phyloP scores from a whole-genome alignment of 129 eudicot genomes.

The Tagetes patula region DNA sequence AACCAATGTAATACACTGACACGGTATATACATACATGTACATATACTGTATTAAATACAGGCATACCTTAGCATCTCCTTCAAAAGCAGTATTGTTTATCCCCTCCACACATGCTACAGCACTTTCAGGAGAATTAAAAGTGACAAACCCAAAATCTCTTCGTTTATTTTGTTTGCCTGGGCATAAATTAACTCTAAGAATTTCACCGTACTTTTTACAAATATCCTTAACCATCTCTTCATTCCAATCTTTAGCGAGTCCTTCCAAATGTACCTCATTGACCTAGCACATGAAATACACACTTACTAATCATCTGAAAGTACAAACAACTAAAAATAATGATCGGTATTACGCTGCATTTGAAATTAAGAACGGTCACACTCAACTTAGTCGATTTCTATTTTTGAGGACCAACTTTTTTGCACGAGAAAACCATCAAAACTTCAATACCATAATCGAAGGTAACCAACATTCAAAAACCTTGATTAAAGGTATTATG shows the following conservation, averaged over 20 bases:
- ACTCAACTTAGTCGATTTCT: neutral
- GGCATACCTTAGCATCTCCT: constrained; percentile 40
- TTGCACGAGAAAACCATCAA: neutral
- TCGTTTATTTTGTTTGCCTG: constrained; percentile 21
- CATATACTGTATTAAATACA: neutral
- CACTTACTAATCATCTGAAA: neutral
- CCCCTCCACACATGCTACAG: constrained; percentile 49
- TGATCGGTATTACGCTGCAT: constrained; percentile 3
- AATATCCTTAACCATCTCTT: constrained; percentile 38
- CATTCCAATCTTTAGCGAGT: constrained; percentile 48
- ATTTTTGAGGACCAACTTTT: neutral
- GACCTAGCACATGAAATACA: constrained; percentile 34
- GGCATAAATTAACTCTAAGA: constrained; percentile 25
- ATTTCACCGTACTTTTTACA: constrained; percentile 47
- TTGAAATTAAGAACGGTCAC: constrained; percentile 6
- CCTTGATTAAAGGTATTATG: neutral
- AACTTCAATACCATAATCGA: neutral
- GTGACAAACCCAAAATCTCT: constrained; percentile 42
- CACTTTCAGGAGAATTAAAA: constrained; percentile 43
- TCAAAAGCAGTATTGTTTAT: constrained; percentile 32
- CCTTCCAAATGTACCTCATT: constrained; percentile 44
- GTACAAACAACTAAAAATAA: constrained; percentile 13
- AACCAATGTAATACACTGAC: neutral
- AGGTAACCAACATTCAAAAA: constrained; percentile 2
- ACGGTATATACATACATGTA: constrained; percentile 1